phyloP scores from a whole-genome alignment of 495 filamentous ascomycete genomes.

The Aspergillus bridgeri region DNA sequence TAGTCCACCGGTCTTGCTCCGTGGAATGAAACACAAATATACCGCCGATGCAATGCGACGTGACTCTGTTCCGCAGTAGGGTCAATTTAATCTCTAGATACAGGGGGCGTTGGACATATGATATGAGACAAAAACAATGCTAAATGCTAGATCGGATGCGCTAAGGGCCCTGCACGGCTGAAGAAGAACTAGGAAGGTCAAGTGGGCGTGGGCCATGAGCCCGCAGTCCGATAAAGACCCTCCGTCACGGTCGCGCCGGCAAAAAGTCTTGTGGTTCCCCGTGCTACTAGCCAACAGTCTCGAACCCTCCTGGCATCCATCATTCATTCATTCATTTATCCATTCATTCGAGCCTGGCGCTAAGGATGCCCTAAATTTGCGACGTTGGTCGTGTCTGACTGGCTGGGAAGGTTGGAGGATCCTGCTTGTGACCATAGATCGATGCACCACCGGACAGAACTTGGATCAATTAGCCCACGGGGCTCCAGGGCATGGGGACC shows the following conservation, averaged over 20 bases:
- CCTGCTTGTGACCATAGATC: constrained; percentile 7
- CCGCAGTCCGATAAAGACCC: not conserved
- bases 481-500: constrained; percentile 94
- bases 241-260: not conserved
- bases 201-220: not conserved
- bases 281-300: not conserved
- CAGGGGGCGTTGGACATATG: not conserved
- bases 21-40: too few relatives aligned
- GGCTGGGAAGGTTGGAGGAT: not conserved
- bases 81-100: constrained; percentile 11
- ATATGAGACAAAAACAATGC: constrained; percentile 12
- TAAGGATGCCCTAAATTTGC: not conserved
- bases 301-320: not conserved
- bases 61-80: not conserved
- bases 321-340: not conserved
- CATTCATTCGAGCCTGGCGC: not conserved
- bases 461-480: constrained; percentile 59
- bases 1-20: too few relatives aligned
- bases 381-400: not conserved
- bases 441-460: not conserved
- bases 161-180: constrained; percentile 11
- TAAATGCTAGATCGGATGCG: constrained; percentile 17
- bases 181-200: not conserved
- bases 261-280: not conserved
- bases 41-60: too few relatives aligned